Base-by-base conservation (phyloP, 176 grass and related monocot genomes). In the Avena sativa region DNA sequence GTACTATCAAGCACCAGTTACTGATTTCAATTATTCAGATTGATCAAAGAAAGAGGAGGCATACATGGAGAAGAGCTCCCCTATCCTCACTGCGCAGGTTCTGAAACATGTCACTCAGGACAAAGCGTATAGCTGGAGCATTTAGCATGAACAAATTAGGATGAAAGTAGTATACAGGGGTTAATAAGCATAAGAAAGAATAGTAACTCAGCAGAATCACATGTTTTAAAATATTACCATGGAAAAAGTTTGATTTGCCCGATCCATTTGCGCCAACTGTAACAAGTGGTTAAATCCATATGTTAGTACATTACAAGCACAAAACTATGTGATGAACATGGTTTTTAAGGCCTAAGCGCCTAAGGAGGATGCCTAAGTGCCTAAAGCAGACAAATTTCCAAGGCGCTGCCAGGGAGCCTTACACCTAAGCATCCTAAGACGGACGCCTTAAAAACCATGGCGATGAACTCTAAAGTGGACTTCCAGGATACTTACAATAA, bases 211-310 rank as follows among this genome's bases (percentile, higher is more conserved):
- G 44, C 21, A 62, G 51, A 46, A 40, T 1, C 26, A 20, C 12
- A 81, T 64, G 17, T 28, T 21, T 64, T 75, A 75, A 20, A 53
- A 71, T 40, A 53, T 91, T 96, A 98, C 97, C 97, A 86, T 98
- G 97, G 88, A 98, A 98, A 75, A 98, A 98, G 85, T 98, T 98
- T 76, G 97, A 95, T 83, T 98, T 98, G 72, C 97, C 97, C 28
- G 97, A 98, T 79, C 97, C 97, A 94, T 98, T 98, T 74, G 97
- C 93, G n/a, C 97, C 97, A 86, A 98, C 97, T 98, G 97, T 40
- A 9, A 88, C 53, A 80, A 80, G 71, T 63, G 85, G 26, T 71
- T 12, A 79, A 85, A 89, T 63, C 44, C 3, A 58, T 40, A 58
- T 48, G 57, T 86, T 79, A 89, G 81, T 67, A 53, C 34, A 47